These are phyloP conservation scores for Nakaseomyces delphensis DNA, from an alignment of 1,139 yeast genomes.

Conservation along the genomic window DNA sequence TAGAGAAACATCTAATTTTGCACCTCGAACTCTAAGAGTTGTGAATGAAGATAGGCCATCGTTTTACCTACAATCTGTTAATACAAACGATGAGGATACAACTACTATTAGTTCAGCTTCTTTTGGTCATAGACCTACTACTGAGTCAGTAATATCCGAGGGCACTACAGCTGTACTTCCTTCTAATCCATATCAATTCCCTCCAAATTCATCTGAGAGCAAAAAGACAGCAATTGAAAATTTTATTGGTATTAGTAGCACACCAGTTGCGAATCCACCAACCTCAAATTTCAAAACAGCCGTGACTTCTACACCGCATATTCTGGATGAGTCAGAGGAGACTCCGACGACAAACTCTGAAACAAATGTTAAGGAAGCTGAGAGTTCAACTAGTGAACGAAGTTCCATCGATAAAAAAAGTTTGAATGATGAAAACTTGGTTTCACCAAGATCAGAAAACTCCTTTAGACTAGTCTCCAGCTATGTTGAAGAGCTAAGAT, in stretches of 20 bases:
- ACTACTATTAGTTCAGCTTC: slow-evolving; percentile 6
- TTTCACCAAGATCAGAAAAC: slow-evolving; percentile 18
- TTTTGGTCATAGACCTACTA: background rate
- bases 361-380: background rate
- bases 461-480: slow-evolving; percentile 27
- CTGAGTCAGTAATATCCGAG: background rate
- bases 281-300: background rate
- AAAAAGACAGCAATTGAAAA: background rate
- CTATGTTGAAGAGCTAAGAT: slow-evolving; percentile 30
- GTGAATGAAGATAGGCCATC: slow-evolving; percentile 28
- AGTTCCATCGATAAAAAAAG: slow-evolving; percentile 2
- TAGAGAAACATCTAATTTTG: background rate
- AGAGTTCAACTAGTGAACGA: slow-evolving; percentile 3
- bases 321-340: background rate
- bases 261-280: background rate
- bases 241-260: background rate
- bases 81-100: slow-evolving; percentile 14
- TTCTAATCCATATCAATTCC: background rate
- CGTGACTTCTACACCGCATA: background rate
- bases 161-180: background rate
- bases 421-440: background rate
- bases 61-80: slow-evolving; percentile 20
- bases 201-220: background rate
- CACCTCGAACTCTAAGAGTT: slow-evolving; percentile 20
- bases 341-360: slow-evolving; percentile 1